These are phyloP conservation scores for Exophiala viscosa DNA, from an alignment of 2,329 filamentous ascomycete species.

Conservation along the genomic window DNA sequence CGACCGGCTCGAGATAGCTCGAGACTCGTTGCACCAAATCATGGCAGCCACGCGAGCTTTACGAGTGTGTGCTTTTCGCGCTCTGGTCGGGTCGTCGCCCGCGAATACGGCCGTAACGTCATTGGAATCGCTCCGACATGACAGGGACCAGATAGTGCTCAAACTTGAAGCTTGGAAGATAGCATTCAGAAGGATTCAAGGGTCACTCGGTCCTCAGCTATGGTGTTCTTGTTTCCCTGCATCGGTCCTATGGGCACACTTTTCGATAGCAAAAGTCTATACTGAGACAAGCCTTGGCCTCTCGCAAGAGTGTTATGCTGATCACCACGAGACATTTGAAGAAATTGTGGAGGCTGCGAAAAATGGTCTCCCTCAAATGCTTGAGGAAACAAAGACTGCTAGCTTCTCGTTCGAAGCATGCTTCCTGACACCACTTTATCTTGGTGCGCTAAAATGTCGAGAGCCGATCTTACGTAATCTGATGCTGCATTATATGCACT, in stretches of 20 bases:
- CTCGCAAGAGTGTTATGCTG: conserved; percentile 1
- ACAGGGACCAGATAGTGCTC: neutral
- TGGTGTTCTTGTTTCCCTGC: neutral
- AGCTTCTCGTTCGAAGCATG: conserved; percentile 10
- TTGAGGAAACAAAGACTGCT: neutral
- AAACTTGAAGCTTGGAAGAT: neutral
- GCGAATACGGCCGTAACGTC: neutral
- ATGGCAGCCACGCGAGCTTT: conserved; percentile 1
- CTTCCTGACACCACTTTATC: neutral
- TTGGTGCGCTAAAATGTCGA: conserved; percentile 3
- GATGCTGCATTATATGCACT: conserved; percentile 1
- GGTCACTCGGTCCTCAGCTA: neutral
- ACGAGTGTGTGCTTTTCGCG: neutral
- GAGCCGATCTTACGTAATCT: neutral
- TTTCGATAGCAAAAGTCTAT: conserved; percentile 3
- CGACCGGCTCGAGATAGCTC: neutral
- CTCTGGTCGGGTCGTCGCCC: neutral
- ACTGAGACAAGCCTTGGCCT: conserved; percentile 1
- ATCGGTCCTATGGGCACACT: neutral
- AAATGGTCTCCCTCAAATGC: neutral
- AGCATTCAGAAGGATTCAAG: neutral
- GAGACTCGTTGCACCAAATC: conserved; percentile 1
- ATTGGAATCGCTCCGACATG: neutral
- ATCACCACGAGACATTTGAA: neutral
- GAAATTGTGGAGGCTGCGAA: neutral